These are phyloP conservation scores for Trapa incisa DNA, from an alignment of 345 rosid species.

Conservation along the genomic window DNA sequence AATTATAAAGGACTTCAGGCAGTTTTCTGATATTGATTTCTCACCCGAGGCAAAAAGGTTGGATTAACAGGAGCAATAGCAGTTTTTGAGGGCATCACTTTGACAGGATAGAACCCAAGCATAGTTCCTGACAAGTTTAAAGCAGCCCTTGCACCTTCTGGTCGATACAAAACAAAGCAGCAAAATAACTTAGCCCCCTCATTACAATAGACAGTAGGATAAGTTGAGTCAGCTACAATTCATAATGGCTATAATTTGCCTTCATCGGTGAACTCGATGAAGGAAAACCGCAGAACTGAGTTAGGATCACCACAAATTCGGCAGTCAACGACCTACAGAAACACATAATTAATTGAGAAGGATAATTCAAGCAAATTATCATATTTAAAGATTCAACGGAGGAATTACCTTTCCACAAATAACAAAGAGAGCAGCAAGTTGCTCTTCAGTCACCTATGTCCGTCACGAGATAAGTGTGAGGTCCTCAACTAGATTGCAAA, in stretches of 20 bases:
- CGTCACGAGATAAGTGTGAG: constrained; percentile 5
- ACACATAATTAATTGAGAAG: constrained; percentile 9
- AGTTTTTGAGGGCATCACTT: constrained; percentile 84
- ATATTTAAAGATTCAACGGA: constrained; percentile 1
- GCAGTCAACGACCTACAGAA: constrained; percentile 72
- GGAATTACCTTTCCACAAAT: constrained; percentile 63
- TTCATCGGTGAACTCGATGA: constrained; percentile 85
- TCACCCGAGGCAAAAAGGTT: constrained; percentile 84
- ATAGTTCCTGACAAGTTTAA: constrained; percentile 68
- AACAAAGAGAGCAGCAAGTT: constrained; percentile 82
- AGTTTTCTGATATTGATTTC: constrained; percentile 7
- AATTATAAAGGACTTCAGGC: not conserved
- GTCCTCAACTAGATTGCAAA: not conserved
- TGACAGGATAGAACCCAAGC: constrained; percentile 86
- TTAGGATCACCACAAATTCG: constrained; percentile 96
- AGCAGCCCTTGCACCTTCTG: constrained; percentile 58
- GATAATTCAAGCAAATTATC: constrained; percentile 1
- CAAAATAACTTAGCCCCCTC: not conserved
- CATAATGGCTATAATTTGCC: constrained; percentile 25
- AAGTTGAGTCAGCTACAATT: not conserved
- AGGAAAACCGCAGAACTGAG: constrained; percentile 88
- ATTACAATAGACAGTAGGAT: not conserved
- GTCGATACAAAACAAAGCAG: constrained; percentile 1
- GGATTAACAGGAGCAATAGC: constrained; percentile 98
- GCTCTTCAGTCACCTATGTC: constrained; percentile 84